Evolutionary conservation across 1,284 basidiomycete species (phyloP), one percentile per base, ranked within the genome.

Genomic region (Sphagnurus paluster): DNA sequence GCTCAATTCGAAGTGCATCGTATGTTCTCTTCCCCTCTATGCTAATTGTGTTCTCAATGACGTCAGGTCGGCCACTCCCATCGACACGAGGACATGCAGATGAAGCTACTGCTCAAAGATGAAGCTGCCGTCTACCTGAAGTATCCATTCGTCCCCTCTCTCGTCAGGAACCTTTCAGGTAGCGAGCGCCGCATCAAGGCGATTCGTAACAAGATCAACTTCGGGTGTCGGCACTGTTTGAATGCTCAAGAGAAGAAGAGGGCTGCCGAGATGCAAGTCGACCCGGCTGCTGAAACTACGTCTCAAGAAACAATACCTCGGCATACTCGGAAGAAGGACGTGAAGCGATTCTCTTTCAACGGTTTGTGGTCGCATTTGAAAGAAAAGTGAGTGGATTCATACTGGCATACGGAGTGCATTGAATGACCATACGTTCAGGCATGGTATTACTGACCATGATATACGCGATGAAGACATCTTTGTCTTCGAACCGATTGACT

Each of bases 341-440:
- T 21, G 25, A 34, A 42, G 24, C 65, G 21, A 25, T 76, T 74
- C 56, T 63, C 50, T 8, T 82, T 83, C 56, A 64, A 83, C 52
- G 84, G 77, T 0, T 53, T 85, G 39, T 64, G 75, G 26, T 83
- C 79, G 17, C 84, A 86, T 54, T 55, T 77, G 44, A 80, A 80
- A 56, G 68, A 64, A 49, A 81, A 77, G 84, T 85, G 50, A 55
- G 79, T 62, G 13, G 24, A 42, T 20, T 29, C 41, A 29, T 41
- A 13, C 4, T 37, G 44, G 26, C 7, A 29, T 17, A 44, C 17
- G 13, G 19, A 16, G 23, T 20, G 26, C 36, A 21, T 14, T 41
- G 8, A 41, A 25, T 42, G 17, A 48, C 16, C n/a, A 23, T 33
- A 24, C 37, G 21, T 24, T 17, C 36, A 78, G 76, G 47, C 76